phyloP scores from a whole-genome alignment of 2,329 filamentous ascomycete genomes.

The Penicillium rolfsii region DNA sequence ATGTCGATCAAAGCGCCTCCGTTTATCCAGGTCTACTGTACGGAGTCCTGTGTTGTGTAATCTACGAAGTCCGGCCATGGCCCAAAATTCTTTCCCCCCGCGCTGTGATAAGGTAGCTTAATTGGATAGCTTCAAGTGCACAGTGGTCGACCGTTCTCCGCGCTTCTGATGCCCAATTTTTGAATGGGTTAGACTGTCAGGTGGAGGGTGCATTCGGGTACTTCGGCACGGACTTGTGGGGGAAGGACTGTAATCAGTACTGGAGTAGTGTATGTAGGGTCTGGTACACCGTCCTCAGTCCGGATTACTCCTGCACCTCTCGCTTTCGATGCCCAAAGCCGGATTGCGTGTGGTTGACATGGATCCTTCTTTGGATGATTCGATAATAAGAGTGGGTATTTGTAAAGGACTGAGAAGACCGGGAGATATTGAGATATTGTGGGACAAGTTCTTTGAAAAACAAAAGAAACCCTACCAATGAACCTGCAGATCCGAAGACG shows the following conservation, averaged over 20 bases:
- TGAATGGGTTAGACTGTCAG: not conserved
- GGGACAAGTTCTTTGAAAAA: not conserved
- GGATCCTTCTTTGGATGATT: not conserved
- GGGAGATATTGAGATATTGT: not conserved
- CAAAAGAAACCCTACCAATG: slow-evolving; percentile 1
- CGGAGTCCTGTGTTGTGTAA: not conserved
- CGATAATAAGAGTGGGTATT: not conserved
- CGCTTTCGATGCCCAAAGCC: not conserved
- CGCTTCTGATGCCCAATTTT: slow-evolving; percentile 5
- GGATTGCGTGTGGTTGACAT: not conserved
- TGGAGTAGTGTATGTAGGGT: no score
- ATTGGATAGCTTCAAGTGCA: not conserved
- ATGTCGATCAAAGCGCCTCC: slow-evolving; percentile 1
- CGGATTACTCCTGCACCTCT: not conserved
- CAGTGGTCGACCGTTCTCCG: slow-evolving; percentile 1
- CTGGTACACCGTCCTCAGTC: not conserved
- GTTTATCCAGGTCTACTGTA: not conserved
- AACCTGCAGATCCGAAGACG: not conserved
- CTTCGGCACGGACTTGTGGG: not conserved
- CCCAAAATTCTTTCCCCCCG: not conserved
- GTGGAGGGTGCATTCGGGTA: not conserved
- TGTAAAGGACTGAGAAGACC: not conserved
- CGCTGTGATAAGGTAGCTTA: not conserved
- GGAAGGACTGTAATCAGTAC: not conserved
- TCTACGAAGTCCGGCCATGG: not conserved